Evolutionary conservation across 2,329 filamentous ascomycete genomes (phyloP).

Genomic region (Colletotrichum plurivorum): DNA sequence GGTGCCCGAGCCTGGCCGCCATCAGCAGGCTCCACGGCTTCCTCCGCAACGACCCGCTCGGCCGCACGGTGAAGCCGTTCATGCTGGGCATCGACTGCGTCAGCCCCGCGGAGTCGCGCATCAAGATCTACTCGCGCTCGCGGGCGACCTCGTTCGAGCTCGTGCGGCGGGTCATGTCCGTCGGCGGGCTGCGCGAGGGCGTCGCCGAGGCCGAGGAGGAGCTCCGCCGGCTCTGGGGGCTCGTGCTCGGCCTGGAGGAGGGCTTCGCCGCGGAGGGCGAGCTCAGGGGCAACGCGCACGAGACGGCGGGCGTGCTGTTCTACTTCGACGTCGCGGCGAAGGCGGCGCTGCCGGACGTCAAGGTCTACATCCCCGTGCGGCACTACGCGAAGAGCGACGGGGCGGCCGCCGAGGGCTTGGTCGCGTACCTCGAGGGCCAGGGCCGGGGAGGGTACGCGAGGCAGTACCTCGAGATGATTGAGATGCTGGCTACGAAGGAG

Average conservation of each 20-base stretch:
- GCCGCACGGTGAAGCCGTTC: not conserved
- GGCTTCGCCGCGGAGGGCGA: conserved; percentile 18
- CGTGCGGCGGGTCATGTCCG: conserved; percentile 44
- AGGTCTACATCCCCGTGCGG: conserved; percentile 51
- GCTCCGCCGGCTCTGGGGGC: conserved; percentile 41
- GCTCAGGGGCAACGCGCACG: conserved; percentile 43
- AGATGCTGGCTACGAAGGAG: not conserved
- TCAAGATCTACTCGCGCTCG: conserved; percentile 55
- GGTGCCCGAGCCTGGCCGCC: conserved; percentile 23
- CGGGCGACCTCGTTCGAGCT: conserved; percentile 47
- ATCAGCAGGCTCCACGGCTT: not conserved
- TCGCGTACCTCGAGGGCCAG: conserved; percentile 1
- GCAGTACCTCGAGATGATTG: not conserved
- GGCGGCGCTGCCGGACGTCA: conserved; percentile 43
- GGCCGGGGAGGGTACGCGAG: not conserved
- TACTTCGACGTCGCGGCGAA: conserved; percentile 47
- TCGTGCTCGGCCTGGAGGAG: conserved; percentile 35
- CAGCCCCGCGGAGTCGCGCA: conserved; percentile 44
- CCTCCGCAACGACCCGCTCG: not conserved
- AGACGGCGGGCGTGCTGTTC: conserved; percentile 51
- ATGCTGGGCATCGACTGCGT: conserved; percentile 53
- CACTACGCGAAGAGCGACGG: conserved; percentile 47
- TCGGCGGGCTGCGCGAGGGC: conserved; percentile 39
- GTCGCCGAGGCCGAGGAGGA: conserved; percentile 32
- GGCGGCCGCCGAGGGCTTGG: not conserved